phyloP scores from a whole-genome alignment of 176 grass and related monocot species.

The Neostapfia colusana region DNA sequence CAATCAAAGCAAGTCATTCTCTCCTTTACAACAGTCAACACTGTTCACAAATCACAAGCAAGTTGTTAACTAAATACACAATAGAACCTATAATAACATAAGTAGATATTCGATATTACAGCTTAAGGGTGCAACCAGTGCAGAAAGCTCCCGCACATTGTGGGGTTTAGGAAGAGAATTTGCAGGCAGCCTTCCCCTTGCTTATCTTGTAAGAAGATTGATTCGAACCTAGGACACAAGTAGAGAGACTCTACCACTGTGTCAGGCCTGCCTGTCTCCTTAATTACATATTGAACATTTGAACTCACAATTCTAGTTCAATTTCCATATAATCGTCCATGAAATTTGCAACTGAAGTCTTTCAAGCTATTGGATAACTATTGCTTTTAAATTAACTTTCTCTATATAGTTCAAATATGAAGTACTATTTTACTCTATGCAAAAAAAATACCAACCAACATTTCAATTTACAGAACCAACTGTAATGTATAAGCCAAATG shows the following conservation, averaged over 20 bases:
- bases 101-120: background rate
- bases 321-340: background rate
- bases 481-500: background rate
- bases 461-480: background rate
- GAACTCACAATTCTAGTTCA: background rate
- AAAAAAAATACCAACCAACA: background rate
- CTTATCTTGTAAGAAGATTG: background rate
- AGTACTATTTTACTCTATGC: background rate
- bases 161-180: background rate
- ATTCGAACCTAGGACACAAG: background rate
- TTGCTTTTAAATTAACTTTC: background rate
- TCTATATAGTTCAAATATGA: conserved; percentile 7
- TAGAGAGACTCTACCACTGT: background rate
- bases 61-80: background rate
- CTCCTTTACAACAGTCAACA: background rate
- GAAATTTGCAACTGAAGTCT: background rate
- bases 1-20: background rate
- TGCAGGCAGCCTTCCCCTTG: background rate
- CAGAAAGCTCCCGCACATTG: background rate
- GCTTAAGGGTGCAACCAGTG: background rate
- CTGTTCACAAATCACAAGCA: conserved; percentile 13
- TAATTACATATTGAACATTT: too few species aligned
- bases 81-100: background rate
- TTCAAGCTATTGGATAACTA: background rate
- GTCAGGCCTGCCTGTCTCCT: background rate